Evolutionary conservation across 169 alveolate species (phyloP), one percentile per base, ranked within the genome.

Genomic region (Cryptosporidium ryanae): DNA sequence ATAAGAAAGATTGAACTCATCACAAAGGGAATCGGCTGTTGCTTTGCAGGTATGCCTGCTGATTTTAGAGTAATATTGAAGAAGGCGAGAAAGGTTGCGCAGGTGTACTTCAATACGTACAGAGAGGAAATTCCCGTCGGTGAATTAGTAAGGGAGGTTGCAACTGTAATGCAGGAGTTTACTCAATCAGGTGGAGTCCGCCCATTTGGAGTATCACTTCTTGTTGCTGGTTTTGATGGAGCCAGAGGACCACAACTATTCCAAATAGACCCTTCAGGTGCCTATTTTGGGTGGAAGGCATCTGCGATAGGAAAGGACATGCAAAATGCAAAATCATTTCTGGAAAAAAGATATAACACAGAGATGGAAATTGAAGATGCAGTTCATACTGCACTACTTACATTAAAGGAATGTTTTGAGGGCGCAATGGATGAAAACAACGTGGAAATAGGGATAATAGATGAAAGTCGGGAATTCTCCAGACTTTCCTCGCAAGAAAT

Each of bases 121-220:
- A 96, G 97, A 43, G 99, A 97, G 65, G 96, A 94, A 64, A 96
- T 97, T 64, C 98, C 98, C 12, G 99, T 97, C 1, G 89, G 94
- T 66, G 96, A 96, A 71, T 91, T 98, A 44, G 98, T 98, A 52
- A 95, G 97, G 84, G 96, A 96, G 87, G 96, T 96, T 15, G 99
- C 99, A 52, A 93, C 97, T 17, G 96, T 97, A 71, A 96, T 97
- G 95, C 97, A 98, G 92, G 99, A 97, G 91, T 98, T 94, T 90
- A 98, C 99, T n/a, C 99, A 98, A 90, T 92, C 98, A 2, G 99
- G 99, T 21, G 99, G 99, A 0, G 99, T 98, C 0, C 95, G 99
- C 64, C 99, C 99, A 48, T 98, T 97, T 71, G 99, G 99, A 27
- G 97, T 98, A 54, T 98, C 99, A 1, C 87, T 98, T 64, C 91